Evolutionary conservation across 2,329 filamentous ascomycete genomes (phyloP).

Genomic region (Aulographum hederae): DNA sequence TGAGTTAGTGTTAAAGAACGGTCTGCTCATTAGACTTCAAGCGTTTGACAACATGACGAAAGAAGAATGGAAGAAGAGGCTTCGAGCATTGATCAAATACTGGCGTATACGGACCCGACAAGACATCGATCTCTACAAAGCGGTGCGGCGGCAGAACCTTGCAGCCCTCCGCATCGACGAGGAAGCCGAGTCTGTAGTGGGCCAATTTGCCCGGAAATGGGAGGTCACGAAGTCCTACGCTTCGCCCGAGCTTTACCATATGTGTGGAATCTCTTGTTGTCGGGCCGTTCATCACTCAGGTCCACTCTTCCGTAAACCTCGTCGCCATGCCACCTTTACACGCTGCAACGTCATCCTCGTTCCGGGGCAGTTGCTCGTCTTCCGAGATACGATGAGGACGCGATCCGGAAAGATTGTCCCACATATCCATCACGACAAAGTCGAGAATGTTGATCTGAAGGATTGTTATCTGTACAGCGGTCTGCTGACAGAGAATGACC

Average conservation of each 20-base stretch:
- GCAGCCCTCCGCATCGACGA: slow-evolving; percentile 44
- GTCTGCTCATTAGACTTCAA: slow-evolving; percentile 40
- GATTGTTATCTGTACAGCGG: slow-evolving; percentile 51
- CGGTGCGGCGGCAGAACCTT: slow-evolving; percentile 38
- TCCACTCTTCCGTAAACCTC: slow-evolving; percentile 43
- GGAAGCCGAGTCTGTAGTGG: slow-evolving; percentile 44
- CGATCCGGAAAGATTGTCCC: slow-evolving; percentile 34
- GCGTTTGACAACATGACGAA: slow-evolving; percentile 37
- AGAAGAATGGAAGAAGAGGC: slow-evolving; percentile 42
- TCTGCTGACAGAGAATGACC: slow-evolving; percentile 40
- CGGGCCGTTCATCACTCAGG: slow-evolving; percentile 36
- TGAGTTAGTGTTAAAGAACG: slow-evolving; percentile 43
- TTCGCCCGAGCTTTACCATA: slow-evolving; percentile 46
- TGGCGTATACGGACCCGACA: slow-evolving; percentile 39
- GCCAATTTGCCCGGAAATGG: slow-evolving; percentile 50
- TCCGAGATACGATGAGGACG: slow-evolving; percentile 38
- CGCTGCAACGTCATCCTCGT: slow-evolving; percentile 41
- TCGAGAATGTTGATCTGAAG: slow-evolving; percentile 40
- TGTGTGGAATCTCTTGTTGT: slow-evolving; percentile 46
- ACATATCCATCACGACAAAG: slow-evolving; percentile 42
- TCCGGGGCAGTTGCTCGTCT: slow-evolving; percentile 42
- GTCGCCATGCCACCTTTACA: slow-evolving; percentile 41
- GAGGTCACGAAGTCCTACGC: slow-evolving; percentile 45
- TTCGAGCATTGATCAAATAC: slow-evolving; percentile 38
- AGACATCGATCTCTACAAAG: slow-evolving; percentile 39